Evolutionary conservation across 371 early-diverging fungal species (phyloP).

Genomic region (Haplosporangium sp.): DNA sequence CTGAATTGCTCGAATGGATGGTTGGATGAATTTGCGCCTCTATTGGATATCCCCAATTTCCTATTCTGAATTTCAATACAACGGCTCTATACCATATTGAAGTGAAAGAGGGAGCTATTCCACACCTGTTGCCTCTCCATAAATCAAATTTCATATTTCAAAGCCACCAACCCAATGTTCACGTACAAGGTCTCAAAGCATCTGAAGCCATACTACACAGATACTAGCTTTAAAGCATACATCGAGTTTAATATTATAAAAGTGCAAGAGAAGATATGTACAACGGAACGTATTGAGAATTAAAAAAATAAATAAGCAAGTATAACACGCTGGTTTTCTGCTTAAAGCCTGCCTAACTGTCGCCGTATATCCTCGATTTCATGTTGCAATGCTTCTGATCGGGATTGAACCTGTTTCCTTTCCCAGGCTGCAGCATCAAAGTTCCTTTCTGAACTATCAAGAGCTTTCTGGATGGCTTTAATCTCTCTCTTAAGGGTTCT

Average conservation of each 20-base stretch:
- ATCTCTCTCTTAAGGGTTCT: conserved; percentile 6
- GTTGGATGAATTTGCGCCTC: conserved; percentile 17
- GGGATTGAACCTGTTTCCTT: conserved; percentile 1
- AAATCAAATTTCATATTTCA: conserved; percentile 10
- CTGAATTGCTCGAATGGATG: conserved; percentile 21
- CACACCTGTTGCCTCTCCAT: not conserved
- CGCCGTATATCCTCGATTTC: conserved; percentile 23
- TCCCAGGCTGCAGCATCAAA: conserved; percentile 13
- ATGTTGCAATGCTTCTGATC: not conserved
- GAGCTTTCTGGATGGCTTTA: conserved; percentile 3
- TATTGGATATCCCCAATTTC: conserved; percentile 2
- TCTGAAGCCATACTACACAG: not conserved
- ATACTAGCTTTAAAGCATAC: not conserved
- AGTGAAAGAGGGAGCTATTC: conserved; percentile 40
- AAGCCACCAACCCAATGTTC: conserved; percentile 1
- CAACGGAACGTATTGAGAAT: not conserved
- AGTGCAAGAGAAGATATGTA: conserved; percentile 1
- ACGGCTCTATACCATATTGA: conserved; percentile 41
- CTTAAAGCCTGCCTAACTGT: conserved; percentile 9
- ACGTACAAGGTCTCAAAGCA: too few species aligned
- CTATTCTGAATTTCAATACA: conserved; percentile 6
- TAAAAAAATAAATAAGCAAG: conserved; percentile 8
- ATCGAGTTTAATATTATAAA: not conserved
- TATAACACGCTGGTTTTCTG: not conserved
- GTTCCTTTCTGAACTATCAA: conserved; percentile 12